phyloP scores from a whole-genome alignment of 495 filamentous ascomycete genomes.

The Antarctomyces pellizariae region DNA sequence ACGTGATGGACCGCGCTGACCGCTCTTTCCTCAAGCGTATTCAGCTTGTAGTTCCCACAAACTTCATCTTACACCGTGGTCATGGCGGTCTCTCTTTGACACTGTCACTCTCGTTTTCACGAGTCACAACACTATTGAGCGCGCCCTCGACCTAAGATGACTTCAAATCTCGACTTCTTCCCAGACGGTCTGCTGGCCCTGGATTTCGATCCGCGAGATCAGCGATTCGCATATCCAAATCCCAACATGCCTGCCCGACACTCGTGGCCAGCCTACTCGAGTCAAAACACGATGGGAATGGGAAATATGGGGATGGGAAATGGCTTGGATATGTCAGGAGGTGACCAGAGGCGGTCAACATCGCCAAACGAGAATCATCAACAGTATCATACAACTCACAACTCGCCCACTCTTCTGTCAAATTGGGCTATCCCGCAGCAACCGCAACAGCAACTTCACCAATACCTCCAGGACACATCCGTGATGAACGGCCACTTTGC shows the following conservation, averaged over 20 bases:
- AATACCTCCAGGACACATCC: constrained; percentile 24
- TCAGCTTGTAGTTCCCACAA: no score
- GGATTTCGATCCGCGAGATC: constrained; percentile 28
- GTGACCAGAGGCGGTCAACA: constrained; percentile 10
- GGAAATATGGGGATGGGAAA: constrained; percentile 12
- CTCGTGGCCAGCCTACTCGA: constrained; percentile 12
- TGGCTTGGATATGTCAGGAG: constrained; percentile 9
- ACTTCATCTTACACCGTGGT: no score
- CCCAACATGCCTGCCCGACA: constrained; percentile 13
- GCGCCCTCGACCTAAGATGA: constrained; percentile 23
- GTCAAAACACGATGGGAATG: no score
- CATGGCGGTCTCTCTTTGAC: no score
- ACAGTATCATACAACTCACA: constrained; percentile 19
- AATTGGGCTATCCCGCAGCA: constrained; percentile 27
- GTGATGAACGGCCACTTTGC: constrained; percentile 22
- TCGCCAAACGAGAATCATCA: constrained; percentile 17
- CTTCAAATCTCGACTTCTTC: constrained; percentile 27
- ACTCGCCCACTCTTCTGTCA: constrained; percentile 19
- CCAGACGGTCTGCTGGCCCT: constrained; percentile 27
- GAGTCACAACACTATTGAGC: no score
- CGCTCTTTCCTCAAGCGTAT: no score
- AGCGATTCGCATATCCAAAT: constrained; percentile 23
- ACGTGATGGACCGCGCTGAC: no score
- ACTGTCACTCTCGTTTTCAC: no score
- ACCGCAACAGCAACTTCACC: constrained; percentile 24